Percentiles rank a stretch among this genome's conserved stretches.
Evolutionary conservation across 2,329 filamentous ascomycete genomes (phyloP).

Genomic region (Trichoderma hamatum): DNA sequence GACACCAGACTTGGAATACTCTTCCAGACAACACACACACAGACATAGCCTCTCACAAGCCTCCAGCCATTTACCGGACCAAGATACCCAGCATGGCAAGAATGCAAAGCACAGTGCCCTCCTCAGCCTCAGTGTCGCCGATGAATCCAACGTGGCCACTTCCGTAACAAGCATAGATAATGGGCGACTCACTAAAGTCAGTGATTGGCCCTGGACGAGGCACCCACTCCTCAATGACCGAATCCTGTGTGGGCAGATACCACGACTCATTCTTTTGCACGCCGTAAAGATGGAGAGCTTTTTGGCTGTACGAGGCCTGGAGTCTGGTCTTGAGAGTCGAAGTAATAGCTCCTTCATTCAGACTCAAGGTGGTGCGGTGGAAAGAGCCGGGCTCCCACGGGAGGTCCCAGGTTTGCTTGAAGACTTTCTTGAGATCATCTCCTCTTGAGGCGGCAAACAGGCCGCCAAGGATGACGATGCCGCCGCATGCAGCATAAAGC

Average conservation of each 20-base stretch:
- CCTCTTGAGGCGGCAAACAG: background rate
- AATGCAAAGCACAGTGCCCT: slow-evolving; percentile 33
- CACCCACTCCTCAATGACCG: slow-evolving; percentile 18
- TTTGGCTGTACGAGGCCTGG: slow-evolving; percentile 34
- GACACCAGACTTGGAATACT: background rate
- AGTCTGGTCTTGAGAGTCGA: slow-evolving; percentile 28
- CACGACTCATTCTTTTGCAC: slow-evolving; percentile 33
- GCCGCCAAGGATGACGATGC: slow-evolving; percentile 24
- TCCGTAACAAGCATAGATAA: slow-evolving; percentile 35
- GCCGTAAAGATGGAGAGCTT: slow-evolving; percentile 34
- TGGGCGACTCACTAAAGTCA: slow-evolving; percentile 30
- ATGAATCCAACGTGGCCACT: slow-evolving; percentile 37
- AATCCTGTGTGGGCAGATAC: slow-evolving; percentile 30
- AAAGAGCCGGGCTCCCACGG: slow-evolving; percentile 32
- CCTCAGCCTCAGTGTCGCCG: slow-evolving; percentile 37
- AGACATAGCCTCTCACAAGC: background rate
- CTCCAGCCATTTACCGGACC: background rate
- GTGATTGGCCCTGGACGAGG: background rate
- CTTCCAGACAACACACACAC: too few relatives aligned
- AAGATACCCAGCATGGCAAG: slow-evolving; percentile 37
- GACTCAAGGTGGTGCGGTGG: slow-evolving; percentile 31
- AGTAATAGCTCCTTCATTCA: slow-evolving; percentile 31
- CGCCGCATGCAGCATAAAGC: slow-evolving; percentile 18
- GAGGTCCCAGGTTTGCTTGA: slow-evolving; percentile 28
- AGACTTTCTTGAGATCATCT: background rate